Evolutionary conservation across 371 early-diverging fungal genomes (phyloP).

Genomic region (Phascolomyces articulosus): DNA sequence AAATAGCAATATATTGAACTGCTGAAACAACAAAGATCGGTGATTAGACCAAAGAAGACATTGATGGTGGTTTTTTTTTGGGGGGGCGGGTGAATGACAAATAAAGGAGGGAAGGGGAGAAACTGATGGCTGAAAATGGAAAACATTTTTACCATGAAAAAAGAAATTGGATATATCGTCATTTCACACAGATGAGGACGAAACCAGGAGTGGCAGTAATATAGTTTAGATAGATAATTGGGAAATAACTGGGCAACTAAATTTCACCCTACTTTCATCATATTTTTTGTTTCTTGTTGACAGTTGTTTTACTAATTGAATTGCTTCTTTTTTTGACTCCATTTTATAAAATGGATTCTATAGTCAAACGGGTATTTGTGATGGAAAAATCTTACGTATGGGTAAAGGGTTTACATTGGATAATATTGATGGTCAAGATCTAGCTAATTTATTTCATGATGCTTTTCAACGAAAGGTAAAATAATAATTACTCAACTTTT

Average conservation of each 20-base stretch:
- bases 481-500: too few species aligned
- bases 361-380: slow-evolving; percentile 75
- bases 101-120: not conserved
- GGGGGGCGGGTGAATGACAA: not conserved
- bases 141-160: not conserved
- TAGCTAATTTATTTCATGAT: slow-evolving; percentile 77
- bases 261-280: too few species aligned
- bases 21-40: slow-evolving; percentile 3
- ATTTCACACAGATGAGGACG: not conserved
- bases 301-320: not conserved
- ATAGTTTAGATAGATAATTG: too few species aligned
- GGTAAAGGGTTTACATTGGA: slow-evolving; percentile 87
- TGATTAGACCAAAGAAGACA: not conserved
- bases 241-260: too few species aligned
- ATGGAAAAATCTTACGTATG: slow-evolving; percentile 84
- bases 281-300: not conserved
- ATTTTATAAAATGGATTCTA: not conserved
- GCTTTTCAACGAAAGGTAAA: slow-evolving; percentile 77
- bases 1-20: too few species aligned
- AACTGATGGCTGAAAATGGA: not conserved
- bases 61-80: not conserved
- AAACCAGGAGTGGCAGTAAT: slow-evolving; percentile 2
- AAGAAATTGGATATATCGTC: not conserved
- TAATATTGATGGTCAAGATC: slow-evolving; percentile 82
- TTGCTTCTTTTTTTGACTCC: not conserved